Percentiles rank a stretch among this genome's conserved stretches.
Conservation (phyloP, 2,329 filamentous ascomycete genomes). For the Thielaviopsis euricoi region DNA sequence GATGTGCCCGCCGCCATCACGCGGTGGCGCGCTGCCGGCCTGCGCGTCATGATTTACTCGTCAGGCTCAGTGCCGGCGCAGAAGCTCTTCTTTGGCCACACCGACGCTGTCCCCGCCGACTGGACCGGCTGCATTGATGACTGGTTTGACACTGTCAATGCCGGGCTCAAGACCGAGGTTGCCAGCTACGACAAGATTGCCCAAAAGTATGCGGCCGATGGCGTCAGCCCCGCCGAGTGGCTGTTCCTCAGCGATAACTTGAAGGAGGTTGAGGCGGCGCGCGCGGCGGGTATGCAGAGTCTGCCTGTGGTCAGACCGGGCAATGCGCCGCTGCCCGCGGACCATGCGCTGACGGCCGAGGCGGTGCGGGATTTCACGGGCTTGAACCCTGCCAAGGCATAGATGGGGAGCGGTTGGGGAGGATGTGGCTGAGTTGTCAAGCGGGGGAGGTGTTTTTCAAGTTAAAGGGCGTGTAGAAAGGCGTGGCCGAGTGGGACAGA, state of each 20-base stretch:
- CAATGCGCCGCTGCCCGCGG: conserved; percentile 44
- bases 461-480: no score
- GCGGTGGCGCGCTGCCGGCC: conserved; percentile 37
- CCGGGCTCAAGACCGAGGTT: conserved; percentile 53
- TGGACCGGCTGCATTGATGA: conserved; percentile 41
- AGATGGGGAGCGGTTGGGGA: neutral
- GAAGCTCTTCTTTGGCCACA: conserved; percentile 61
- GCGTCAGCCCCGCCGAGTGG: conserved; percentile 34
- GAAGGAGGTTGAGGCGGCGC: conserved; percentile 48
- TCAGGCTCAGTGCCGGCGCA: conserved; percentile 68
- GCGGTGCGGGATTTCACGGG: conserved; percentile 21
- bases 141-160: conserved; percentile 70
- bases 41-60: conserved; percentile 60
- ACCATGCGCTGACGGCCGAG: conserved; percentile 23
- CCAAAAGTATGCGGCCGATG: conserved; percentile 19
- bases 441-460: no score
- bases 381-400: conserved; percentile 5
- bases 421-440: neutral
- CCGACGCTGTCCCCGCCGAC: conserved; percentile 40
- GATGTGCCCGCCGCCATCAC: conserved; percentile 53
- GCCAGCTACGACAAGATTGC: conserved; percentile 53
- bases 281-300: conserved; percentile 44
- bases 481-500: no score
- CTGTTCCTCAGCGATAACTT: conserved; percentile 74
- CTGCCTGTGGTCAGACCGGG: conserved; percentile 50